Evolutionary conservation across 2,329 filamentous ascomycete species (phyloP).

Genomic region (Aureobasidium sp.): DNA sequence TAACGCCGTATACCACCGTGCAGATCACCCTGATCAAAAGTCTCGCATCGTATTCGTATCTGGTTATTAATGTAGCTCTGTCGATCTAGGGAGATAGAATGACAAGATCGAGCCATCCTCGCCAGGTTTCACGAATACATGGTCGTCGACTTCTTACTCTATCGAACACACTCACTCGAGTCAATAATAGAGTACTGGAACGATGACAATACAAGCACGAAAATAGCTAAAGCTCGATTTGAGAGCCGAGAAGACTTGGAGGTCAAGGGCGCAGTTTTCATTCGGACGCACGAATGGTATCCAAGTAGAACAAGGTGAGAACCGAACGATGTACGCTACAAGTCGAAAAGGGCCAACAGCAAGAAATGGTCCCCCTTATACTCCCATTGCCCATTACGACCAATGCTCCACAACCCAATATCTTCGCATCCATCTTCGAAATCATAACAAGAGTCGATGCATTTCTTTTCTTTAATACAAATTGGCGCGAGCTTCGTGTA

Average conservation of each 20-base stretch:
- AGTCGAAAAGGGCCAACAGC: neutral
- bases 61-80: neutral
- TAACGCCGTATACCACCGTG: neutral
- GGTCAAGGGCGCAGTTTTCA: too few relatives aligned
- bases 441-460: neutral
- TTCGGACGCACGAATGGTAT: neutral
- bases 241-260: too few relatives aligned
- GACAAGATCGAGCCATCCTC: too few relatives aligned
- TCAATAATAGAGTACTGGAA: too few relatives aligned
- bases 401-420: neutral
- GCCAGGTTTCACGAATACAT: too few relatives aligned
- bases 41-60: too few relatives aligned
- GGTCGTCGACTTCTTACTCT: too few relatives aligned
- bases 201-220: too few relatives aligned
- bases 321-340: neutral
- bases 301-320: neutral
- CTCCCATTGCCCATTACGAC: neutral
- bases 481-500: neutral
- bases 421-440: neutral
- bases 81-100: neutral
- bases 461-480: neutral
- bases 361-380: neutral
- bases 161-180: too few relatives aligned
- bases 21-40: too few relatives aligned
- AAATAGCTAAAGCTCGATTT: too few relatives aligned